Evolutionary conservation across 768 basidiomycete genomes (phyloP).

Genomic region (Mycena floridula): DNA sequence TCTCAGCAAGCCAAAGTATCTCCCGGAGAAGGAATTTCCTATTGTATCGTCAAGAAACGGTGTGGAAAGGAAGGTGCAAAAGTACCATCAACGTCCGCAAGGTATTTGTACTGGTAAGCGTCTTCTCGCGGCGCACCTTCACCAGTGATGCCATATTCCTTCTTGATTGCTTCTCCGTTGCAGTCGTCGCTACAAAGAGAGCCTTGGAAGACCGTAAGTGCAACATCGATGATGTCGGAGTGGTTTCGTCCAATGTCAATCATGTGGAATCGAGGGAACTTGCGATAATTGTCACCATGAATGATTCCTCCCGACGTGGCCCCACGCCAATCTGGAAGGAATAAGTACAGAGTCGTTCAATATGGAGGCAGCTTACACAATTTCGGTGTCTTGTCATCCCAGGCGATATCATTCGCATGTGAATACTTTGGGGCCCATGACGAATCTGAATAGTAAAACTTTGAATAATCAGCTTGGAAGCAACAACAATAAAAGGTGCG

Average conservation of each 20-base stretch:
- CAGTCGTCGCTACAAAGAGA: slow-evolving; percentile 8
- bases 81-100: slow-evolving; percentile 9
- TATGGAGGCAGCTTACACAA: background rate
- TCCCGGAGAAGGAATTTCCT: slow-evolving; percentile 1
- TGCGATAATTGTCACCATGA: slow-evolving; percentile 10
- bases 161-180: slow-evolving; percentile 4
- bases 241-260: background rate
- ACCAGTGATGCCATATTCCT: slow-evolving; percentile 8
- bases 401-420: background rate
- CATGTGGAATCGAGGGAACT: slow-evolving; percentile 1
- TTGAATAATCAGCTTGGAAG: too few species aligned
- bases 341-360: background rate
- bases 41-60: too few species aligned
- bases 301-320: slow-evolving; percentile 8
- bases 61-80: too few species aligned
- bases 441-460: slow-evolving; percentile 4
- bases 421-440: background rate
- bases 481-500: too few species aligned
- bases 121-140: background rate
- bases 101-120: slow-evolving; percentile 7
- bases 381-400: background rate
- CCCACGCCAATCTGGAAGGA: slow-evolving; percentile 11
- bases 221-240: background rate
- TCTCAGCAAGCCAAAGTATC: slow-evolving; percentile 1
- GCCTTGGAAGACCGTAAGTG: slow-evolving; percentile 1